Base-by-base conservation (phyloP, 2,329 filamentous ascomycete species). In the Incumbomyces delicatus region DNA sequence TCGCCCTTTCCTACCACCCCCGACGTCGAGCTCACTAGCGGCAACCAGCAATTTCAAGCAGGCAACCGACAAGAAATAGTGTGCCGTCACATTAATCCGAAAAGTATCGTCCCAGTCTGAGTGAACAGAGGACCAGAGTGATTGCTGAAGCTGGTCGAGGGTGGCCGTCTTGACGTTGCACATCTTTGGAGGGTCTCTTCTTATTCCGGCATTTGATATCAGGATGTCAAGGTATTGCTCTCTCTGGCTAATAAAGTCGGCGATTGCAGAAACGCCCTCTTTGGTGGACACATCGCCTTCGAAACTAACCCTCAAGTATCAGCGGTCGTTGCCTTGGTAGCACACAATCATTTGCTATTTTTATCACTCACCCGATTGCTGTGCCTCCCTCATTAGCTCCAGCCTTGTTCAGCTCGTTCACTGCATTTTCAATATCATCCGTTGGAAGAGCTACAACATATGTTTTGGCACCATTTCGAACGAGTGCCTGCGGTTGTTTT, bases 11-110 rank as follows among this genome's bases (percentile, higher is more conserved):
- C 47, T 54, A 13, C 57, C 60, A 48, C 57, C 52, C 2, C 47
- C 51, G 31, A 63, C 41, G 13, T 56, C 49, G 12, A 55, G 51
- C 3, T 61, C 57, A 3, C 64, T 62, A 0, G 70, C 71, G 6
- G 64, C 64, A 1, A 58, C 64, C 1, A 75, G 59, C 2, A 74
- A 56, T 10, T 68, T 66, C 1, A 74, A 52, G 3, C 74, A 58
- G 1, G 71, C 70, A 2, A 74, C 69, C 1, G 65, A 63, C 8
- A 74, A 60, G 52, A 71, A 74, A 46, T 73, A 74, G 47, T 74
- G 71, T 1, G 72, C 70, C 3, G 70, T 71, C 0, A 68, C 70
- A 49, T 75, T 75, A 37, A 74, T 60, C 12, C 62, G 58, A 47
- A 75, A 74, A 1, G 69, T 70, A 30, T 65, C 60, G 0, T 62